Base-by-base conservation (phyloP, 2,329 filamentous ascomycete genomes). In the Dendryphion nanum region DNA sequence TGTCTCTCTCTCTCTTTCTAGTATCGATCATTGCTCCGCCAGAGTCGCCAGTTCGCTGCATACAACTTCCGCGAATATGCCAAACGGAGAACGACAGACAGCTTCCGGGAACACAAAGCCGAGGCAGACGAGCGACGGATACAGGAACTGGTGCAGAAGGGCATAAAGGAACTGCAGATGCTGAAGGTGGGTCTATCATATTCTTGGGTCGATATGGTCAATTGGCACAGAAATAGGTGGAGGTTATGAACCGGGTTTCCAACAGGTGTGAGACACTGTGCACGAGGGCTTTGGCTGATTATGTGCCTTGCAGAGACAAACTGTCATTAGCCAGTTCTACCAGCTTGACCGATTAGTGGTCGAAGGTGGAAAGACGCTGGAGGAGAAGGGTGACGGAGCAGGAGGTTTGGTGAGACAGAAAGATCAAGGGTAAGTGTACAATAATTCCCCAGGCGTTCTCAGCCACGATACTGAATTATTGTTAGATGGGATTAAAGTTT, bases 31-130 rank as follows among this genome's bases (percentile, higher is more conserved):
- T 75, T 98, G 56, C 76, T 97, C 58, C 86, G 90, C 55, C 86
- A 93, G 67, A 83, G 89, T 46, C 77, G 78, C 45, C 86, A 95
- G 61, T 97, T 98, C 68, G 81, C 89, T 46, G 82, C 86, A 53
- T 98, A 97, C 76, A 98, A 97, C 72, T 98, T 96, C 77, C 82
- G 93, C 71, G 91, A 96, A 67, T 98, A 98, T 69, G 90, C 93
- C 37, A 86, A 83, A 69, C 84, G 93, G 62, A 81, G 91, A 67
- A 95, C 93, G 64, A 80, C 79, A 64, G 93, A 97, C 73, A 84
- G 88, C 4, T 98, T 97, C 69, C 80, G 85, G 56, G 89, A 95
- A 66, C 78, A 94, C 67, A 78, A 81, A 67, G 64, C 69, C 39
- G 84, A 89, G 57, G 72, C 79, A 31, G 93, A 96, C 61, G 76